Evolutionary conservation across 2,329 filamentous ascomycete species (phyloP), one percentile per base, ranked within the genome.

Genomic region (Aspergillus carbonarius): DNA sequence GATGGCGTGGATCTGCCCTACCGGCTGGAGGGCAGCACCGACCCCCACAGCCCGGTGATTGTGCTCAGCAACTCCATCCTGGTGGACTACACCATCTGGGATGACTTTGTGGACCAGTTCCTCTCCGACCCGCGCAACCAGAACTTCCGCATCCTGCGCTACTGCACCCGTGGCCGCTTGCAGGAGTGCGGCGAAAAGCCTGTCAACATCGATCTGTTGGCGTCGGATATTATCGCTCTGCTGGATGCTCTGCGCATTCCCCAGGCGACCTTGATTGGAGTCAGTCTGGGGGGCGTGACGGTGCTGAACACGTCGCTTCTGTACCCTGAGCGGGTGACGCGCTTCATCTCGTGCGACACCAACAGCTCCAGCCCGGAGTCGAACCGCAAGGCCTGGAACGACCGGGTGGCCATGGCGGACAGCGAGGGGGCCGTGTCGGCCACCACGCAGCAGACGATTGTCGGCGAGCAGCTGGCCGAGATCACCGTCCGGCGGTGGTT

Each of bases 31-130:
- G 92, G 92, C 55, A 89, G 84, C 63, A 68, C 84, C 0, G 81
- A 87, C 32, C 84, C 87, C 0, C 70, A 83, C 18, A 89, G 91
- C 0, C 91, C 91, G 0, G 83, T 89, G 0, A 81, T 96, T 10
- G 86, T 91, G 18, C 88, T 93, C 65, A 83, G 83, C 75, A 96
- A 96, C 79, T 93, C 89, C 1, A 87, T 96, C 51, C 83, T 96
- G 7, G 91, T 90, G 2, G 86, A 88, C 49, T 82, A 88, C 63
- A 81, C 84, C 71, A 95, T 96, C 83, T 96, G 92, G 92, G 89
- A 95, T 66, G 80, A 81, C 1, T 85, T 96, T 59, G 77, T 95
- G 0, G 76, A 79, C 1, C 76, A 84, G n/a, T 82, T 95, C 64
- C 72, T 81, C 42, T 66, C 73, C 12, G 82, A 82, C 52, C 72